Percentiles rank a stretch among this genome's conserved stretches.
Evolutionary conservation across 1,284 basidiomycete genomes (phyloP).

Genomic region (Kwoniella shivajii): DNA sequence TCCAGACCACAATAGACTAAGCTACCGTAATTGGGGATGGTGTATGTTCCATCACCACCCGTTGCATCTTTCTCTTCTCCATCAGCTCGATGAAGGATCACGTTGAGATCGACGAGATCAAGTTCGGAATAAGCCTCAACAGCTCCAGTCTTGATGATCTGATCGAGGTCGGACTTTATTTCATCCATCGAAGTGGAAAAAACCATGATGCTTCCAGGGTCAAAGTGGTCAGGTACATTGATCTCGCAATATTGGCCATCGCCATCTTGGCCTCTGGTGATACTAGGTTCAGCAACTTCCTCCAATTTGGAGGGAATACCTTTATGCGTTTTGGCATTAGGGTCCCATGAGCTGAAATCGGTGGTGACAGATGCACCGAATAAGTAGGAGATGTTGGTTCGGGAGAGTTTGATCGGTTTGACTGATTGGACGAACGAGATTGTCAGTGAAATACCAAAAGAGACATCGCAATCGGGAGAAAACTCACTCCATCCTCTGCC

Average conservation of each 20-base stretch:
- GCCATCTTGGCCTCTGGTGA: conserved; percentile 59
- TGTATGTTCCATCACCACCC: conserved; percentile 68
- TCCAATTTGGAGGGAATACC: conserved; percentile 74
- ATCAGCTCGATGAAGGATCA: conserved; percentile 77
- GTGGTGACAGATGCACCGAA: conserved; percentile 75
- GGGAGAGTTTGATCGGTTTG: conserved; percentile 76
- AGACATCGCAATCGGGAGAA: background rate
- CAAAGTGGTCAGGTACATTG: conserved; percentile 78
- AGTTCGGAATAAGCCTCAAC: conserved; percentile 72
- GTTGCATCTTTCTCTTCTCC: conserved; percentile 89
- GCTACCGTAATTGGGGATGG: conserved; percentile 70
- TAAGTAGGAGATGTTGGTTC: conserved; percentile 76
- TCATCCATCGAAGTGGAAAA: conserved; percentile 77
- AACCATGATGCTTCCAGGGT: conserved; percentile 87
- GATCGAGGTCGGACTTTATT: conserved; percentile 67
- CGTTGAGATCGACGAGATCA: conserved; percentile 84
- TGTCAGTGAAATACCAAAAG: conserved; percentile 21
- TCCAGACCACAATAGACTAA: conserved; percentile 88
- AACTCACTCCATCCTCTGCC: conserved; percentile 73
- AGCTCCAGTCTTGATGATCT: conserved; percentile 67
- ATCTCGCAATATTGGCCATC: conserved; percentile 77
- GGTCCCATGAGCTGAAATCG: conserved; percentile 63
- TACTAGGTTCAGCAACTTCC: conserved; percentile 61
- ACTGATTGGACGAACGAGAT: conserved; percentile 58
- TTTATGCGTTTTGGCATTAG: conserved; percentile 63